Conservation (phyloP, 768 basidiomycete genomes). For the Tulasnella sp. region DNA sequence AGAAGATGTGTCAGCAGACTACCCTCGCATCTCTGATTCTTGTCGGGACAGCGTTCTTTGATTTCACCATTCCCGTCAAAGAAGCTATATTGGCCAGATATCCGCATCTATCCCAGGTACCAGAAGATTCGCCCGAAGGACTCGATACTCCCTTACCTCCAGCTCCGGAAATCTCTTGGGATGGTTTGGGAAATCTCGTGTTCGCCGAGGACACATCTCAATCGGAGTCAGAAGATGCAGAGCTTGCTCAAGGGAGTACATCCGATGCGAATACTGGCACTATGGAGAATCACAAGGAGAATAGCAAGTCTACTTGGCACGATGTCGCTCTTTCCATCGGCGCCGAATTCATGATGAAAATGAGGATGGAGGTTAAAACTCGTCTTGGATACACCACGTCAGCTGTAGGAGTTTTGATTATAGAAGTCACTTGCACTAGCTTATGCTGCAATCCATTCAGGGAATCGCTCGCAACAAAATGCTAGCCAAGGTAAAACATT, state of each 20-base stretch:
- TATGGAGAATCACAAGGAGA: conserved; percentile 14
- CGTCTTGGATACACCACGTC: conserved; percentile 87
- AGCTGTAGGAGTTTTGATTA: conserved; percentile 41
- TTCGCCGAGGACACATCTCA: conserved; percentile 26
- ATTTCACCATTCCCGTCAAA: conserved; percentile 73
- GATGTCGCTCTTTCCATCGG: conserved; percentile 84
- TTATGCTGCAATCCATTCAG: conserved; percentile 28
- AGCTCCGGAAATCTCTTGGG: conserved; percentile 47
- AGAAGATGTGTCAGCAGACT: background rate
- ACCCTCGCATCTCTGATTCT: too few species aligned
- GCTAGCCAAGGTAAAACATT: conserved; percentile 61
- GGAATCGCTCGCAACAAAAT: conserved; percentile 91
- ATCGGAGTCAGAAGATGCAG: background rate
- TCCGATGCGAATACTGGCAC: background rate
- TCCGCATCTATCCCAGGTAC: conserved; percentile 61
- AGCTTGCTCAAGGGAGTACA: background rate
- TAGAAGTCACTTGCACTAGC: background rate
- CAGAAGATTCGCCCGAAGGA: conserved; percentile 52
- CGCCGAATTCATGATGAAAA: conserved; percentile 70
- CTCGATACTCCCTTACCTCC: conserved; percentile 66
- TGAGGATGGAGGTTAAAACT: conserved; percentile 50
- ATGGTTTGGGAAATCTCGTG: conserved; percentile 45
- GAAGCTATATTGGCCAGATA: conserved; percentile 58
- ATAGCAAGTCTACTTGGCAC: conserved; percentile 53
- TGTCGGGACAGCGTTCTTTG: conserved; percentile 56